These are phyloP conservation scores for Ogataea zsoltii DNA, from an alignment of 805 yeast species.

Conservation along the genomic window DNA sequence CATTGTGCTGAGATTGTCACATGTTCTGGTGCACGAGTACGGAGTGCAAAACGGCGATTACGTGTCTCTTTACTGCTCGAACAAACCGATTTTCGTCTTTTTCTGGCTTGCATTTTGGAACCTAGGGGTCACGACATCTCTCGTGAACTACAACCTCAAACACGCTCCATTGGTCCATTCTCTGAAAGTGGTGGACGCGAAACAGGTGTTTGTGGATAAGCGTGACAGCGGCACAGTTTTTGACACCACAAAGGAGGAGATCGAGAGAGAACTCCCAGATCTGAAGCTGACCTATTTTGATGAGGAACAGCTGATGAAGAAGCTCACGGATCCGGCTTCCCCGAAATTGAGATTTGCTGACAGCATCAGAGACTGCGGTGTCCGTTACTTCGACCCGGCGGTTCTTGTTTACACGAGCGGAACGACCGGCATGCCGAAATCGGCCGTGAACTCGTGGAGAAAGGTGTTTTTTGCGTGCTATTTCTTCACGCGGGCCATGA, in stretches of 20 bases:
- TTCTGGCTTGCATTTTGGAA: constrained; percentile 89
- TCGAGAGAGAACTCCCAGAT: constrained; percentile 37
- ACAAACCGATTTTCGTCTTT: constrained; percentile 78
- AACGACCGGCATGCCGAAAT: constrained; percentile 92
- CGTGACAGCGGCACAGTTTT: constrained; percentile 53
- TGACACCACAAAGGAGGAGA: constrained; percentile 41
- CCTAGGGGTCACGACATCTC: constrained; percentile 86
- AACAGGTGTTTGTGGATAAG: constrained; percentile 72
- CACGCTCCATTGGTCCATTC: constrained; percentile 81
- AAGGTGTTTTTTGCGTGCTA: constrained; percentile 72
- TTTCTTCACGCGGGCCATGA: constrained; percentile 69
- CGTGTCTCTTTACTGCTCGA: constrained; percentile 74
- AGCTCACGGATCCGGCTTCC: constrained; percentile 28
- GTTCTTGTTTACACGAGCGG: constrained; percentile 88
- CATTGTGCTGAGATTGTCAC: constrained; percentile 63
- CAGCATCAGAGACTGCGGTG: constrained; percentile 55
- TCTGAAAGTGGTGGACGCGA: constrained; percentile 62
- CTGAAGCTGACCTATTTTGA: constrained; percentile 21
- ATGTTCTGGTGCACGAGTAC: constrained; percentile 60
- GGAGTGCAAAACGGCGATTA: constrained; percentile 66
- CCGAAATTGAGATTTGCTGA: constrained; percentile 58
- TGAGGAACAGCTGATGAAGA: constrained; percentile 18
- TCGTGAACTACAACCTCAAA: constrained; percentile 75
- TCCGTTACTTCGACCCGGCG: constrained; percentile 61
- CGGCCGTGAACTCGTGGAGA: constrained; percentile 92